phyloP scores from a whole-genome alignment of 306 rosid species.

The Cucurbita ficifolia region DNA sequence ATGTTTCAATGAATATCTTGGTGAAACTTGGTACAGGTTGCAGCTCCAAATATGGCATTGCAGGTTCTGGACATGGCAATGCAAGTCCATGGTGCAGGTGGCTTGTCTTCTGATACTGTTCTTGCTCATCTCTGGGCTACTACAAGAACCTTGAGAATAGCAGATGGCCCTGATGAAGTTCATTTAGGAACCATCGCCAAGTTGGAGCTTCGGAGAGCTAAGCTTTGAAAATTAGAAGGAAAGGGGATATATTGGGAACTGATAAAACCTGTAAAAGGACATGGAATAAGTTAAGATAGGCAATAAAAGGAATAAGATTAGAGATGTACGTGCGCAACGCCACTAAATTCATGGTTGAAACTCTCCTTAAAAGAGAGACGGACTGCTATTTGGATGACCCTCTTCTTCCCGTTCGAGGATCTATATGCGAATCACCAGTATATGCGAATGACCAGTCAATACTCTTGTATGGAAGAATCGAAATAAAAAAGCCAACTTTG shows the following conservation, averaged over 20 bases:
- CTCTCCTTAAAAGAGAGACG: too few relatives aligned
- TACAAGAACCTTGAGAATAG: conserved; percentile 77
- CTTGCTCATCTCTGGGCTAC: conserved; percentile 92
- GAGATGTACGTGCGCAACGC: too few relatives aligned
- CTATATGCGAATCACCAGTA: too few relatives aligned
- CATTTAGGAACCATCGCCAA: conserved; percentile 90
- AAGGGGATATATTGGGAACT: neutral
- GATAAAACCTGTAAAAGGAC: neutral
- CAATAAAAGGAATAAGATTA: neutral
- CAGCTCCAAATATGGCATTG: conserved; percentile 87
- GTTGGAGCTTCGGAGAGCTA: conserved; percentile 65
- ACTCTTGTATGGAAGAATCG: too few relatives aligned
- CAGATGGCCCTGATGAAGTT: conserved; percentile 98
- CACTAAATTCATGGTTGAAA: too few relatives aligned
- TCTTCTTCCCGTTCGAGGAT: too few relatives aligned
- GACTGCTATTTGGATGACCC: too few relatives aligned
- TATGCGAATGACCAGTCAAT: too few relatives aligned
- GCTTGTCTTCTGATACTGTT: conserved; percentile 71
- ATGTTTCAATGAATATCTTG: too few relatives aligned
- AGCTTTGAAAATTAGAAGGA: conserved; percentile 30
- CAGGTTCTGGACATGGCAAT: conserved; percentile 88
- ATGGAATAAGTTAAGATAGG: neutral
- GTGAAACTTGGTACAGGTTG: conserved; percentile 43
- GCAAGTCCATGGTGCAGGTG: conserved; percentile 92
- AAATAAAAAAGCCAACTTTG: too few relatives aligned